A percentile compares a stretch with the other conserved stretches of the same genome.
phyloP scores from a whole-genome alignment of 1,139 yeast species.

The Scheffersomyces segobiensis region DNA sequence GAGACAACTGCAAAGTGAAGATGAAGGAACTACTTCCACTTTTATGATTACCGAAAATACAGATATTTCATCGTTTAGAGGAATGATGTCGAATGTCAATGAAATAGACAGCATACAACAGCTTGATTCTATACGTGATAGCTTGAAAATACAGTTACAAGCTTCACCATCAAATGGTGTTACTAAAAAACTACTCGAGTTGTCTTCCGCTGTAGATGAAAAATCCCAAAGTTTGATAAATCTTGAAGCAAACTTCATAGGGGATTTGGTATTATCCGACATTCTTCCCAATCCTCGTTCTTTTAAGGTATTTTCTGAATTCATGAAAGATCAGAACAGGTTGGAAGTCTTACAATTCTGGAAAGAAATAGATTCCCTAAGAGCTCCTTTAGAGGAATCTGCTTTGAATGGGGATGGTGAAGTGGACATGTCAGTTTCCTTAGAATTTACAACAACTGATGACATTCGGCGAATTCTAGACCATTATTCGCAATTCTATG shows the following conservation, averaged over 20 bases:
- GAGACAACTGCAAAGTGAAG: background rate
- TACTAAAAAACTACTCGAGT: slow-evolving; percentile 12
- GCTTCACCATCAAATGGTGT: background rate
- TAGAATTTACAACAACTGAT: slow-evolving; percentile 43
- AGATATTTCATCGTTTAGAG: slow-evolving; percentile 40
- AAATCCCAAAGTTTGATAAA: slow-evolving; percentile 4
- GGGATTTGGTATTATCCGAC: slow-evolving; percentile 12
- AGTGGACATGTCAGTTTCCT: slow-evolving; percentile 25
- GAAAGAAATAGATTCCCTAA: slow-evolving; percentile 64
- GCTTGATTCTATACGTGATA: slow-evolving; percentile 8
- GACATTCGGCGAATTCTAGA: slow-evolving; percentile 43
- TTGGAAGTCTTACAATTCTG: slow-evolving; percentile 57
- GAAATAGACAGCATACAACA: slow-evolving; percentile 20
- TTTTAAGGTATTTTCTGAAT: slow-evolving; percentile 53
- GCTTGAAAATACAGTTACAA: background rate
- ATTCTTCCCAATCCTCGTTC: slow-evolving; percentile 43
- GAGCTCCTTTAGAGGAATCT: slow-evolving; percentile 68
- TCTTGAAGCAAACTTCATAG: slow-evolving; percentile 6
- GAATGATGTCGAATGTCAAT: slow-evolving; percentile 12
- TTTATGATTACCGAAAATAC: slow-evolving; percentile 23
- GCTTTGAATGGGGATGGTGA: slow-evolving; percentile 22
- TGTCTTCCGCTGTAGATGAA: slow-evolving; percentile 11
- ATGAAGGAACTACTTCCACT: background rate
- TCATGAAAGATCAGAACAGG: slow-evolving; percentile 51
- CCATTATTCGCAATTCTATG: background rate